Conservation (phyloP, 306 rosid species). For the Vicia villosa region DNA sequence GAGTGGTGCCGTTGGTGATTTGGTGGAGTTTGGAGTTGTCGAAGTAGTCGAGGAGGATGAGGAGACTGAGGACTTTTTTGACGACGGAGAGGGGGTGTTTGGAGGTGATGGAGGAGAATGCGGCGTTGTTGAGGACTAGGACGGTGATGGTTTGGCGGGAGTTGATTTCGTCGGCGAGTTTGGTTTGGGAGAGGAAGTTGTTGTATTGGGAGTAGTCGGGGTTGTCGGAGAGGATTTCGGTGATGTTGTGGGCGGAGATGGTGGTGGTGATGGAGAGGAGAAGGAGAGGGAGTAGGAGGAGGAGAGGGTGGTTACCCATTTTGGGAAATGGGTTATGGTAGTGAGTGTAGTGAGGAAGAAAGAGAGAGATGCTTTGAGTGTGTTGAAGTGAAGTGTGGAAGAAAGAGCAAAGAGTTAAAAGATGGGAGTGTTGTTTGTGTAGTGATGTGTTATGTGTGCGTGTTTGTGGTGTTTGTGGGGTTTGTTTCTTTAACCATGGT, state of each 20-base stretch:
- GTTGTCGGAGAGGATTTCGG: conserved; percentile 63
- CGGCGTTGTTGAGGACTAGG: conserved; percentile 68
- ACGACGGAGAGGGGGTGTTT: conserved; percentile 79
- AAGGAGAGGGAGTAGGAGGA: conserved; percentile 22
- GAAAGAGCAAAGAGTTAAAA: conserved; percentile 31
- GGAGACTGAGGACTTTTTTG: conserved; percentile 76
- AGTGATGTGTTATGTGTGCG: neutral
- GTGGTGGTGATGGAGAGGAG: conserved; percentile 34
- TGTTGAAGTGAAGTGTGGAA: neutral
- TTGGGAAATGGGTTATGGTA: neutral
- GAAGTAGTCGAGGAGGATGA: conserved; percentile 77
- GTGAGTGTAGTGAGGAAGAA: neutral
- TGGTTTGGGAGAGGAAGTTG: conserved; percentile 56
- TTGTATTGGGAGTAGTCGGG: conserved; percentile 66
- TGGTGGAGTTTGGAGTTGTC: conserved; percentile 80
- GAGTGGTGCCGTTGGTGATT: conserved; percentile 72
- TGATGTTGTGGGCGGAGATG: conserved; percentile 85
- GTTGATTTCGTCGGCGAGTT: conserved; percentile 87
- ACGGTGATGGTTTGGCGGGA: conserved; percentile 82
- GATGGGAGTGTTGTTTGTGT: neutral
- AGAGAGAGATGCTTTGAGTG: neutral
- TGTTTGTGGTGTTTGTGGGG: neutral
- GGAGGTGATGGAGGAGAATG: conserved; percentile 55
- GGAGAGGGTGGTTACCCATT: conserved; percentile 45
- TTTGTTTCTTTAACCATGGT: conserved; percentile 50